A percentile compares a stretch with the other conserved stretches of the same genome.
These are phyloP conservation scores for Irpex lacteus DNA, from an alignment of 1,284 basidiomycete genomes.

Conservation along the genomic window DNA sequence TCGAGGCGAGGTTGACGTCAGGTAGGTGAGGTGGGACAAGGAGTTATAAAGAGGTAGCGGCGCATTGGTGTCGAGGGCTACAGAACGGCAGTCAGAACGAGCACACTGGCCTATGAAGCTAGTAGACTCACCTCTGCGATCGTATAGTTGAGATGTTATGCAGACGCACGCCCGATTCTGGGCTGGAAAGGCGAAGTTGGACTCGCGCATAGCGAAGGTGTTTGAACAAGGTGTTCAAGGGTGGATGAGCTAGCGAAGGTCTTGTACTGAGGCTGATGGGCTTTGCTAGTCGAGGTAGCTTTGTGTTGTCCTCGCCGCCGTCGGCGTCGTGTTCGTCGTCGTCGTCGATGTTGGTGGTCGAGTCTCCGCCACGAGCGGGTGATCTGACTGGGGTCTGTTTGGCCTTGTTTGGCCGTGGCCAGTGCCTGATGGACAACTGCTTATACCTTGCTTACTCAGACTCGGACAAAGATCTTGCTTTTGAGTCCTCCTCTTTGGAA, in stretches of 20 bases:
- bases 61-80: conserved; percentile 92
- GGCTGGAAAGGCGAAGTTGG: conserved; percentile 93
- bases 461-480: conserved; percentile 4
- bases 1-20: conserved; percentile 95
- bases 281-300: conserved; percentile 14
- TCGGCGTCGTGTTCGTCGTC: conserved; percentile 22
- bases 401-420: conserved; percentile 30
- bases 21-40: conserved; percentile 93
- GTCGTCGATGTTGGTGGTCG: conserved; percentile 23
- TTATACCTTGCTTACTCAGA: not conserved
- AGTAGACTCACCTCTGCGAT: conserved; percentile 79
- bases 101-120: conserved; percentile 17
- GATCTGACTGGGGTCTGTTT: conserved; percentile 33
- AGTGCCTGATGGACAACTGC: conserved; percentile 9
- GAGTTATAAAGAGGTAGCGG: conserved; percentile 95
- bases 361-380: conserved; percentile 21
- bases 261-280: conserved; percentile 8
- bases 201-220: conserved; percentile 77
- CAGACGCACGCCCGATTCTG: conserved; percentile 96
- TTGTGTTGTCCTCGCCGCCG: conserved; percentile 20
- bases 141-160: conserved; percentile 94
- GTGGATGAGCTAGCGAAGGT: conserved; percentile 6
- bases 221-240: conserved; percentile 3
- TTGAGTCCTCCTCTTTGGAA: not conserved
- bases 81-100: conserved; percentile 3